Evolutionary conservation across 495 filamentous ascomycete species (phyloP).

Genomic region (Lasiosphaeris hirsuta): DNA sequence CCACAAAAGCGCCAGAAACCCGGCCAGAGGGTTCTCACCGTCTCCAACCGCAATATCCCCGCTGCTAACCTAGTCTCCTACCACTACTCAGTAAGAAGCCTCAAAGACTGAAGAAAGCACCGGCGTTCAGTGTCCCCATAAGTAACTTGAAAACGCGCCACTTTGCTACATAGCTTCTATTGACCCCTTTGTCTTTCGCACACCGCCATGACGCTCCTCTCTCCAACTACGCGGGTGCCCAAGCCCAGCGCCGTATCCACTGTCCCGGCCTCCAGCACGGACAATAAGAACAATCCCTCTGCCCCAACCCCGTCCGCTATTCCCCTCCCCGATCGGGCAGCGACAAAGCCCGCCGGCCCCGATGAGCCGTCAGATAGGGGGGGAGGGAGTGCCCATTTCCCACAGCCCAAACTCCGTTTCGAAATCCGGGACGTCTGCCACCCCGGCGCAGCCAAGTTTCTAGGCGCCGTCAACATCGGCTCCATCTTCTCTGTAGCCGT

Average conservation of each 20-base stretch:
- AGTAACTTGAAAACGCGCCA: neutral
- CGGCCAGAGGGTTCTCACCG: too few species aligned
- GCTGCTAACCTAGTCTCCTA: too few species aligned
- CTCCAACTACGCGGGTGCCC: constrained; percentile 11
- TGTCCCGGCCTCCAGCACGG: neutral
- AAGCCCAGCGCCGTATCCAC: constrained; percentile 10
- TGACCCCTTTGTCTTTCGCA: neutral
- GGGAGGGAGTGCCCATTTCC: constrained; percentile 24
- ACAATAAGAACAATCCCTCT: neutral
- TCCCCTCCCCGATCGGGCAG: constrained; percentile 8
- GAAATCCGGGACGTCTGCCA: constrained; percentile 68
- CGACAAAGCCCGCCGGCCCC: neutral
- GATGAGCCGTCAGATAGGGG: neutral
- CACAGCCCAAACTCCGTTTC: constrained; percentile 64
- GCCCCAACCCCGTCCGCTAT: constrained; percentile 5
- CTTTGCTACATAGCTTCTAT: neutral
- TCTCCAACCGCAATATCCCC: too few species aligned
- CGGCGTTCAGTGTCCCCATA: too few species aligned
- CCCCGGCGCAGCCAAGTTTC: constrained; percentile 59
- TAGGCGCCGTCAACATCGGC: constrained; percentile 54
- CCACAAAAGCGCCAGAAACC: too few species aligned
- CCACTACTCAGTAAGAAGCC: too few species aligned
- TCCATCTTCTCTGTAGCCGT: constrained; percentile 59
- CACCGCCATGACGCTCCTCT: constrained; percentile 12
- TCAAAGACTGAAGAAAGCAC: too few species aligned